Percentiles rank a stretch among this genome's conserved stretches.
These are phyloP conservation scores for Monosporascus sp. DNA, from an alignment of 2,329 filamentous ascomycete genomes.

Conservation along the genomic window DNA sequence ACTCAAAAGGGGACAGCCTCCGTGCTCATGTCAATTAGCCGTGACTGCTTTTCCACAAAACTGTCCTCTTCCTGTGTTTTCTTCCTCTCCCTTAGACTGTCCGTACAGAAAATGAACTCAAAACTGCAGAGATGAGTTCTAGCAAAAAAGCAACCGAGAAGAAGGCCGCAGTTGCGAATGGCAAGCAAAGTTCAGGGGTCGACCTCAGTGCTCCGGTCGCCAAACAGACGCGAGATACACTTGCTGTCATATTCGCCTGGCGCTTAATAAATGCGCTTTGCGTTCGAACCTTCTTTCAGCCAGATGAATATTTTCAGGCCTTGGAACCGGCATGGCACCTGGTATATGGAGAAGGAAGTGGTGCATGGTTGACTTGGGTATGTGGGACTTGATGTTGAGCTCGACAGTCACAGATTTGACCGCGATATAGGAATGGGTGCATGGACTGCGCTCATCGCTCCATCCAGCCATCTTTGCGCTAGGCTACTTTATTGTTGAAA, in stretches of 20 bases:
- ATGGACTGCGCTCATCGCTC: slow-evolving; percentile 81
- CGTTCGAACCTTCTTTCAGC: slow-evolving; percentile 90
- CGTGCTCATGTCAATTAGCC: slow-evolving; percentile 18
- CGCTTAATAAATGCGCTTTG: slow-evolving; percentile 76
- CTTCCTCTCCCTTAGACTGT: neutral
- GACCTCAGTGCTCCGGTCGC: slow-evolving; percentile 18
- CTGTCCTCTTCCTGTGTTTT: neutral
- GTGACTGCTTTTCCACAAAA: slow-evolving; percentile 11
- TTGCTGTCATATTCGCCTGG: slow-evolving; percentile 53
- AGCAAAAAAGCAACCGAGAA: slow-evolving; percentile 15
- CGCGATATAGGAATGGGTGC: slow-evolving; percentile 76
- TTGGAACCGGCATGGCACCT: slow-evolving; percentile 91
- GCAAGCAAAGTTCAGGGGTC: slow-evolving; percentile 3
- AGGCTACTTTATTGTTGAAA: slow-evolving; percentile 62
- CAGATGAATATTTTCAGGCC: slow-evolving; percentile 95
- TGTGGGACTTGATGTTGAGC: slow-evolving; percentile 21
- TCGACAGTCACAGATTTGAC: slow-evolving; percentile 7
- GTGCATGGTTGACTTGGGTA: slow-evolving; percentile 96
- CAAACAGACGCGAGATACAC: slow-evolving; percentile 29
- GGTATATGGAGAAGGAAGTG: slow-evolving; percentile 70
- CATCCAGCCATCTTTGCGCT: slow-evolving; percentile 84
- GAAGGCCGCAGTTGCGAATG: slow-evolving; percentile 5
- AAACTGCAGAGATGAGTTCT: slow-evolving; percentile 12
- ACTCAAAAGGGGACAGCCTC: neutral
- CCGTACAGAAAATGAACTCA: slow-evolving; percentile 5